A percentile compares a stretch with the other conserved stretches of the same genome.
These are phyloP conservation scores for Bondarzewia mesenterica DNA, from an alignment of 1,284 basidiomycete species.

Conservation along the genomic window DNA sequence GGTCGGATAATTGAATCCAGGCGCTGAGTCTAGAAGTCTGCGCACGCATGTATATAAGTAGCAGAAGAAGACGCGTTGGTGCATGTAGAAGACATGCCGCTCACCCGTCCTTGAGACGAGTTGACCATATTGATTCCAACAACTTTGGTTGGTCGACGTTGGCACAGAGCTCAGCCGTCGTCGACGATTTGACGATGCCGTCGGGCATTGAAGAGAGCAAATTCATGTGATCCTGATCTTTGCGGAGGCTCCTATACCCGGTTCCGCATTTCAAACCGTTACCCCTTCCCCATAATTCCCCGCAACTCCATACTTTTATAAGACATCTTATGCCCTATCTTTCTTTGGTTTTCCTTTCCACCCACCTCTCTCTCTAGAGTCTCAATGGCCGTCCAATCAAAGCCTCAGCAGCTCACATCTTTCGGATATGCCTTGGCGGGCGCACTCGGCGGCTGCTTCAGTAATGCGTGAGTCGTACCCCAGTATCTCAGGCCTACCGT, in stretches of 20 bases:
- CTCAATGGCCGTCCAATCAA: background rate
- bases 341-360: no score
- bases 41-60: background rate
- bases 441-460: conserved; percentile 89
- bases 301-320: background rate
- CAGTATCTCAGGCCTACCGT: background rate
- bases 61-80: no score
- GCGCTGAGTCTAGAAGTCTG: background rate
- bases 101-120: no score
- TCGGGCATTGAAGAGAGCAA: background rate
- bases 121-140: no score
- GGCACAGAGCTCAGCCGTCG: background rate
- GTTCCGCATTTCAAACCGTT: background rate
- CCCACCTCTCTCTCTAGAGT: background rate
- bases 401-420: conserved; percentile 62
- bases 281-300: background rate
- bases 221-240: background rate
- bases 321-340: no score
- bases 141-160: no score
- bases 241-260: background rate
- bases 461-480: conserved; percentile 70
- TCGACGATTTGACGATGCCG: no score
- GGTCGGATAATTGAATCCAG: no score
- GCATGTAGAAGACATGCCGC: no score
- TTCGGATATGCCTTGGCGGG: conserved; percentile 92